Evolutionary conservation across 2,329 filamentous ascomycete genomes (phyloP).

Genomic region (Amesomyces nigricolor): DNA sequence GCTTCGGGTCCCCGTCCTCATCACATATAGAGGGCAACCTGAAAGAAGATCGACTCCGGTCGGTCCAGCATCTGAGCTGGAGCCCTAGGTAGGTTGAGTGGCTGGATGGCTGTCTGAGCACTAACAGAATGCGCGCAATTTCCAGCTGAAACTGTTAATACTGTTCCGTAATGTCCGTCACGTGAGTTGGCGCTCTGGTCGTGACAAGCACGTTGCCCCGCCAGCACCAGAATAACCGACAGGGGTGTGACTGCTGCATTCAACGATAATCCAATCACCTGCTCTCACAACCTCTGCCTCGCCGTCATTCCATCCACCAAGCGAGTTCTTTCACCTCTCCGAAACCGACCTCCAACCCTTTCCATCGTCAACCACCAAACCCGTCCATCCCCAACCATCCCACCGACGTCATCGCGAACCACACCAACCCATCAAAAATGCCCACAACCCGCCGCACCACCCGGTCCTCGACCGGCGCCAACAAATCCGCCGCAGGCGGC

Average conservation of each 20-base stretch:
- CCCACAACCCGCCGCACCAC: conserved; percentile 45
- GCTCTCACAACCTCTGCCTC: background rate
- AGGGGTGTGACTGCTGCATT: background rate
- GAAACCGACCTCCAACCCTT: background rate
- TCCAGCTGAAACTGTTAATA: background rate
- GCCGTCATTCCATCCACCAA: background rate
- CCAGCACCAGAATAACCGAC: conserved; percentile 31
- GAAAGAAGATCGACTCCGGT: no score
- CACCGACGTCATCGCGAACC: conserved; percentile 20
- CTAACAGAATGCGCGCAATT: no score
- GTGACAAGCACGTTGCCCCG: conserved; percentile 45
- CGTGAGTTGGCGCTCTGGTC: conserved; percentile 45
- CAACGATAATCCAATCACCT: background rate
- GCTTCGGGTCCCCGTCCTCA: no score
- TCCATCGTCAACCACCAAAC: background rate
- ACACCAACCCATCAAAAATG: conserved; percentile 32
- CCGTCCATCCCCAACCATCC: background rate
- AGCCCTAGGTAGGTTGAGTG: no score
- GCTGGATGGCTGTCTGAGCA: no score
- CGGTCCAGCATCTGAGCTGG: no score
- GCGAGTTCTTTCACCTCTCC: background rate
- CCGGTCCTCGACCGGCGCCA: conserved; percentile 31
- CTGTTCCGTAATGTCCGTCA: conserved; percentile 28
- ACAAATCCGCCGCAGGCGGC: conserved; percentile 22
- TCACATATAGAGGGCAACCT: no score